These are phyloP conservation scores for Pseudoturritis turrita DNA, from an alignment of 345 rosid species.

Conservation along the genomic window DNA sequence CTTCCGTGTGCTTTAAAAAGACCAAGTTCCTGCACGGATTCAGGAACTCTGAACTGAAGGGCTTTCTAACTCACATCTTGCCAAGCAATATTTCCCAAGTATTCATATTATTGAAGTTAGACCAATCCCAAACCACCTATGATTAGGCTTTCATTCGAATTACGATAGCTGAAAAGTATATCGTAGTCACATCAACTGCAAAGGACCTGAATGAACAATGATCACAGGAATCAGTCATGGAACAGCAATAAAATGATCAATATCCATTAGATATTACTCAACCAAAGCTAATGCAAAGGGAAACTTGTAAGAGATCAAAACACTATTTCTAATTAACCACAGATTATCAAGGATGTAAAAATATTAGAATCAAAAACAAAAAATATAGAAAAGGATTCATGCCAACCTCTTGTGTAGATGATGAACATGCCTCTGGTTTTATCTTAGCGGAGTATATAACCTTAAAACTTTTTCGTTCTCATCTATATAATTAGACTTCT, in stretches of 20 bases:
- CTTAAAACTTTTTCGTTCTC: background rate
- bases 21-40: constrained; percentile 36
- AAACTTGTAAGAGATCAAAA: background rate
- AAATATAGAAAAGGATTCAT: background rate
- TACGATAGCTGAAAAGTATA: background rate
- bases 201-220: constrained; percentile 17
- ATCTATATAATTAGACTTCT: constrained; percentile 21
- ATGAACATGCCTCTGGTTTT: constrained; percentile 2
- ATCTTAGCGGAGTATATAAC: background rate
- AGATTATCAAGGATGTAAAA: background rate
- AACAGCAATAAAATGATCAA: background rate
- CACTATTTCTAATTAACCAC: background rate
- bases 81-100: background rate
- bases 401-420: constrained; percentile 11
- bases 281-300: background rate
- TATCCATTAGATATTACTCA: background rate
- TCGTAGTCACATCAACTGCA: background rate
- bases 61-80: constrained; percentile 30
- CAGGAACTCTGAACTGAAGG: constrained; percentile 30
- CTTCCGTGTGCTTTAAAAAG: constrained; percentile 16
- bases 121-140: background rate
- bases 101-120: background rate
- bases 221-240: background rate
- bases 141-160: constrained; percentile 7
- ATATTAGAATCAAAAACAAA: background rate